Evolutionary conservation across 2,329 filamentous ascomycete genomes (phyloP).

Genomic region (Fonsecaea erecta): DNA sequence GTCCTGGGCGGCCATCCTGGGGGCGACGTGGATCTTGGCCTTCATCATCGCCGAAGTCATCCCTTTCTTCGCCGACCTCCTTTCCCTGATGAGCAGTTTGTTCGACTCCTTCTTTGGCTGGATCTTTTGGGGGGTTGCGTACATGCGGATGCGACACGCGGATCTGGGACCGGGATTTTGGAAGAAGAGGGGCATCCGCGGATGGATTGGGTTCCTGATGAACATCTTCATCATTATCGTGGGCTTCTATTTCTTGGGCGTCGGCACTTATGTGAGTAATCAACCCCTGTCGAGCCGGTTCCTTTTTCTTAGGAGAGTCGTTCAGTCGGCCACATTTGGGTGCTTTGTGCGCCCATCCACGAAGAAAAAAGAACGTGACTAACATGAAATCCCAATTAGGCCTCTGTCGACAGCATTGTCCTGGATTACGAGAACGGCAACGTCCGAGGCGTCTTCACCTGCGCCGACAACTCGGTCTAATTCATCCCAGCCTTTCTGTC

Average conservation of each 20-base stretch:
- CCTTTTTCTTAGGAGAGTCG: background rate
- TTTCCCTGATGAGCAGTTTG: constrained; percentile 66
- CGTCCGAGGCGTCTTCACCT: constrained; percentile 76
- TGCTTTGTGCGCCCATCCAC: background rate
- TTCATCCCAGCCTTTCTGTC: background rate
- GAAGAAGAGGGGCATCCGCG: constrained; percentile 47
- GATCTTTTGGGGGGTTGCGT: constrained; percentile 73
- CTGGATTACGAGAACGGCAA: constrained; percentile 68
- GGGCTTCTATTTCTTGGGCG: constrained; percentile 79
- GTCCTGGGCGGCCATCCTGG: constrained; percentile 75
- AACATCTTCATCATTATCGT: constrained; percentile 75
- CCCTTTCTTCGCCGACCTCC: constrained; percentile 81
- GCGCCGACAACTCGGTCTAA: constrained; percentile 54
- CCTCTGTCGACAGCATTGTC: constrained; percentile 56
- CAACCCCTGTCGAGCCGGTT: too few relatives aligned
- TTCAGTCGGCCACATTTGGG: too few relatives aligned
- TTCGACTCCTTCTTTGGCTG: constrained; percentile 84
- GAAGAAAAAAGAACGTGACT: background rate
- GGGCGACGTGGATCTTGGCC: constrained; percentile 76
- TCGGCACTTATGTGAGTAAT: constrained; percentile 71
- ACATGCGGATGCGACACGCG: constrained; percentile 50
- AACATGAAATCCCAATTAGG: constrained; percentile 39
- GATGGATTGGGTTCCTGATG: constrained; percentile 54
- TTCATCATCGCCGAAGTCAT: constrained; percentile 94
- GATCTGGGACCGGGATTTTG: constrained; percentile 50